These are phyloP conservation scores for Magnaporthales sp. DNA, from an alignment of 2,329 filamentous ascomycete genomes.

Conservation along the genomic window DNA sequence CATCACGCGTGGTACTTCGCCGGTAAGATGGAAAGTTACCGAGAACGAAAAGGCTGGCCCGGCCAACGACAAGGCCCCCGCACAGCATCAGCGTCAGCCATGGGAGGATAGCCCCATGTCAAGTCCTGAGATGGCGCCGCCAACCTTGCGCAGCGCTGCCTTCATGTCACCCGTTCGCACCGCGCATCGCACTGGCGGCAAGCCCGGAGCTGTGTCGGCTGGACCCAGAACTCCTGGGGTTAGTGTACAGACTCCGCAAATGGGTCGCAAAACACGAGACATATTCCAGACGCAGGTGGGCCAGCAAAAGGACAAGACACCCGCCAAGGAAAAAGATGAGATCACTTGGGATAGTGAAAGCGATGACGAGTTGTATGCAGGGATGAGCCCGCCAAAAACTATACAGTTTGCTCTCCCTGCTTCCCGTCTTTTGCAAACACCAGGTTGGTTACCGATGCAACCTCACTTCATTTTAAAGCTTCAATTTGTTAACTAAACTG, in stretches of 20 bases:
- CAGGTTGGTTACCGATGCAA: slow-evolving; percentile 42
- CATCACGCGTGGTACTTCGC: slow-evolving; percentile 31
- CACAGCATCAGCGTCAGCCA: slow-evolving; percentile 20
- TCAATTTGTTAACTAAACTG: not conserved
- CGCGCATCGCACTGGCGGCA: slow-evolving; percentile 25
- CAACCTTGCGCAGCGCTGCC: slow-evolving; percentile 74
- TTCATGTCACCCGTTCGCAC: slow-evolving; percentile 65
- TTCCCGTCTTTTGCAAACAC: slow-evolving; percentile 70
- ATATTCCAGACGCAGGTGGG: slow-evolving; percentile 27
- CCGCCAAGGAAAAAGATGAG: slow-evolving; percentile 34
- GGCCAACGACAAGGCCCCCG: slow-evolving; percentile 21
- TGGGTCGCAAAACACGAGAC: slow-evolving; percentile 39
- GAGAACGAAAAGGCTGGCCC: slow-evolving; percentile 14
- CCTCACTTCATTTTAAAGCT: not conserved
- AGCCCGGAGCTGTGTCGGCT: slow-evolving; percentile 30
- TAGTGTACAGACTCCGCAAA: slow-evolving; percentile 72
- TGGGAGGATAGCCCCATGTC: slow-evolving; percentile 53
- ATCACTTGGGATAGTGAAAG: slow-evolving; percentile 70
- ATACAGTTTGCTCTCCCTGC: slow-evolving; percentile 78
- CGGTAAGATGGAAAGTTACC: slow-evolving; percentile 30
- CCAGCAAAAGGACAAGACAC: not conserved
- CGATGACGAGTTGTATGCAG: slow-evolving; percentile 57
- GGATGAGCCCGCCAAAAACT: slow-evolving; percentile 87
- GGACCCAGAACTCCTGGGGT: slow-evolving; percentile 69
- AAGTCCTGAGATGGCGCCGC: slow-evolving; percentile 70